A percentile compares a stretch with the other conserved stretches of the same genome.
phyloP scores from a whole-genome alignment of 1,139 yeast genomes.

The Magnusiomyces suaveolens region DNA sequence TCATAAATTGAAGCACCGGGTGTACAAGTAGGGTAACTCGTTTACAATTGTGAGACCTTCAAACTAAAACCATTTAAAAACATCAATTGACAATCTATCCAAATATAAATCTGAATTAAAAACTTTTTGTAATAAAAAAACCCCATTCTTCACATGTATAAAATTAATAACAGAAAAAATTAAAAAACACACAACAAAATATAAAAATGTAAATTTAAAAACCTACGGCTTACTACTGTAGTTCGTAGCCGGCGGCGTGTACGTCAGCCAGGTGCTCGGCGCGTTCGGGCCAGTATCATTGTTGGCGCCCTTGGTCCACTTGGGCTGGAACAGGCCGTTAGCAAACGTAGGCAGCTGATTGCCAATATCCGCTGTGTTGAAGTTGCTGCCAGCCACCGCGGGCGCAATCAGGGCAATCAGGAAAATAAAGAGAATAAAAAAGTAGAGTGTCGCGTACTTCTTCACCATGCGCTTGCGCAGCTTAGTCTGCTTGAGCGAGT shows the following conservation, averaged over 20 bases:
- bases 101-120: no score
- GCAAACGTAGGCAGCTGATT: constrained; percentile 38
- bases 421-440: constrained; percentile 57
- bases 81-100: no score
- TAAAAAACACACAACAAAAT: neutral
- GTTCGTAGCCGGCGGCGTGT: constrained; percentile 24
- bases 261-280: constrained; percentile 26
- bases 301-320: constrained; percentile 49
- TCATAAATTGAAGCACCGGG: no score
- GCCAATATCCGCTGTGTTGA: constrained; percentile 20
- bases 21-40: no score
- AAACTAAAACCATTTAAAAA: no score
- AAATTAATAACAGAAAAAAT: no score
- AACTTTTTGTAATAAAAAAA: no score
- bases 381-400: constrained; percentile 45
- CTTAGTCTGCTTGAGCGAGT: constrained; percentile 92
- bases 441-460: constrained; percentile 81
- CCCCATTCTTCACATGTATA: no score
- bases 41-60: no score
- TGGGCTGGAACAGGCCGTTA: constrained; percentile 77
- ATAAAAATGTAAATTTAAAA: neutral
- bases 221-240: constrained; percentile 25
- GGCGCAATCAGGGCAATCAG: constrained; percentile 83
- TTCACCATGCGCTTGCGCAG: constrained; percentile 98
- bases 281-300: constrained; percentile 55